Evolutionary conservation across 2,329 filamentous ascomycete species (phyloP).

Genomic region (Penicillium thymicola): DNA sequence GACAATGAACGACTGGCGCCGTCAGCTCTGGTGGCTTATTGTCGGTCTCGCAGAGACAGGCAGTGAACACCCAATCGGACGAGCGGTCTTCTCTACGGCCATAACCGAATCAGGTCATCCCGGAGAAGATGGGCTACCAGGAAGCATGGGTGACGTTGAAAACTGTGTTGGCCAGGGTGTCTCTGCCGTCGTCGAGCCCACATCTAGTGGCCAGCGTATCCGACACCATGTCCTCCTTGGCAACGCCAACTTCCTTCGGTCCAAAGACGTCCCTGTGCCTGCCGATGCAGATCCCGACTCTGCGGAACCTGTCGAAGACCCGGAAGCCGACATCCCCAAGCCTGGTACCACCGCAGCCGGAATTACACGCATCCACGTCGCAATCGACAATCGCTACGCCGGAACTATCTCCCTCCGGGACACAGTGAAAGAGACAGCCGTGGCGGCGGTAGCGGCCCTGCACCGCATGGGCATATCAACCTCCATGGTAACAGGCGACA

Average conservation of each 20-base stretch:
- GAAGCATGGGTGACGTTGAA: conserved; percentile 80
- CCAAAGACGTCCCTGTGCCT: conserved; percentile 60
- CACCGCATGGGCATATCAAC: conserved; percentile 80
- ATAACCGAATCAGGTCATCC: conserved; percentile 72
- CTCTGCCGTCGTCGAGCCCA: conserved; percentile 75
- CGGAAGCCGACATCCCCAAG: conserved; percentile 29
- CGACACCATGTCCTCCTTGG: conserved; percentile 80
- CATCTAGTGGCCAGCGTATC: conserved; percentile 61
- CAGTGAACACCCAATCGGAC: conserved; percentile 94
- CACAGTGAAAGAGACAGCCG: conserved; percentile 83
- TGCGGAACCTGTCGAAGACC: conserved; percentile 16
- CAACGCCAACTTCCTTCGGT: conserved; percentile 72
- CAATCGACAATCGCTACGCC: conserved; percentile 76
- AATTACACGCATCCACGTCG: conserved; percentile 86
- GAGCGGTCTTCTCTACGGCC: conserved; percentile 73
- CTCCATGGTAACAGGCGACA: conserved; percentile 92
- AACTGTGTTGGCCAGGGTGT: conserved; percentile 82
- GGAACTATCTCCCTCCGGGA: conserved; percentile 83
- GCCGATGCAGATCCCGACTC: conserved; percentile 39
- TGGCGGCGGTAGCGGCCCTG: conserved; percentile 75
- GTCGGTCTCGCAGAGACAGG: conserved; percentile 93
- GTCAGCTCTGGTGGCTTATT: conserved; percentile 87
- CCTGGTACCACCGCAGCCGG: conserved; percentile 53
- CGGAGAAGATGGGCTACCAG: conserved; percentile 71
- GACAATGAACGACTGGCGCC: conserved; percentile 65